Evolutionary conservation across 805 yeast species (phyloP).

Genomic region (Barnettozyma wickerhamii): DNA sequence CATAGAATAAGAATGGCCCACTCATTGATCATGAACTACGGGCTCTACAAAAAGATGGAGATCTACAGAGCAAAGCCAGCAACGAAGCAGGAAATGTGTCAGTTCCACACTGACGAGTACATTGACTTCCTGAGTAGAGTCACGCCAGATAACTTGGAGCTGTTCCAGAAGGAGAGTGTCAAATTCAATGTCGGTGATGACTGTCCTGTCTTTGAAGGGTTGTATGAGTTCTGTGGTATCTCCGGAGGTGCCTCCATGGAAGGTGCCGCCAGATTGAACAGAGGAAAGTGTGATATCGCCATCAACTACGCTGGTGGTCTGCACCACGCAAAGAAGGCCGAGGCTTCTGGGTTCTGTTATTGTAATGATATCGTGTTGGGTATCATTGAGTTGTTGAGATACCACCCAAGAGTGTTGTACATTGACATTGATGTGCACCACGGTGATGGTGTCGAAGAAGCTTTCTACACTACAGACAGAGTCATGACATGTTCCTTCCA

Average conservation of each 20-base stretch:
- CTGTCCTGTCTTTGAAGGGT: constrained; percentile 87
- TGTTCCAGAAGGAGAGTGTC: constrained; percentile 51
- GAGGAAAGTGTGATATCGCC: constrained; percentile 89
- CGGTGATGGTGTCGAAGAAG: constrained; percentile 98
- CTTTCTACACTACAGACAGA: constrained; percentile 89
- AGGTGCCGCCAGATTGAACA: constrained; percentile 80
- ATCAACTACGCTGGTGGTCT: constrained; percentile 96
- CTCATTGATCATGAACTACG: constrained; percentile 81
- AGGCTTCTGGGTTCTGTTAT: constrained; percentile 94
- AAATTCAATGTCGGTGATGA: constrained; percentile 96
- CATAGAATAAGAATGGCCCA: constrained; percentile 91
- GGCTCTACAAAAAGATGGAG: constrained; percentile 87
- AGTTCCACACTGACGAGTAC: constrained; percentile 89
- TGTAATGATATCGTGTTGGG: constrained; percentile 92
- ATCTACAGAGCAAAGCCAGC: constrained; percentile 81
- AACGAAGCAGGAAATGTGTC: constrained; percentile 68
- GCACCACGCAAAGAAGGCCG: constrained; percentile 93
- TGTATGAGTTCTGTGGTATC: constrained; percentile 83
- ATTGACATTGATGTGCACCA: constrained; percentile 95
- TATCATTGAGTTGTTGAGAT: constrained; percentile 75
- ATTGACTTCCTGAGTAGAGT: constrained; percentile 87
- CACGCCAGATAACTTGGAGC: constrained; percentile 81
- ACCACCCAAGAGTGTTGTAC: constrained; percentile 89
- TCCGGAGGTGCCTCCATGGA: constrained; percentile 94
- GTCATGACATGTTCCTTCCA: constrained; percentile 97